These are phyloP conservation scores for Prunus armeniaca DNA, from an alignment of 306 rosid species.

Conservation along the genomic window DNA sequence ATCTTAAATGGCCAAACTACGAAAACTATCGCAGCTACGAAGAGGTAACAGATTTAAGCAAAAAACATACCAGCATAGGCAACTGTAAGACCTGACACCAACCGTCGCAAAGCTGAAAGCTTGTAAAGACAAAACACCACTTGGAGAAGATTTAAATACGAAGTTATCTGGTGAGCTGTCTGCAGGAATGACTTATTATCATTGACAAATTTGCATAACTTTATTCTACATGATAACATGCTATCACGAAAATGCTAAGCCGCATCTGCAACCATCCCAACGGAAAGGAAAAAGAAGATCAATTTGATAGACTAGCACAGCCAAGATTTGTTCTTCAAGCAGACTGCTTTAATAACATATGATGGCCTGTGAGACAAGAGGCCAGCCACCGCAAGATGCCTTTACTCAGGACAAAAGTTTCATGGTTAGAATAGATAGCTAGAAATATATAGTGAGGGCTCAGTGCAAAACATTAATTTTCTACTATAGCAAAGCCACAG, in stretches of 20 bases:
- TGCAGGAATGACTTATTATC: not conserved
- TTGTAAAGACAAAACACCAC: conserved; percentile 62
- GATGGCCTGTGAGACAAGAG: not conserved
- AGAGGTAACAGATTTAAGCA: conserved; percentile 3
- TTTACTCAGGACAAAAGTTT: not conserved
- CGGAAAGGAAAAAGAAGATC: not conserved
- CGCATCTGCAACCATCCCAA: not conserved
- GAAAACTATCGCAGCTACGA: not conserved
- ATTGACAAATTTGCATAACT: too few relatives aligned
- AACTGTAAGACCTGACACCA: conserved; percentile 74
- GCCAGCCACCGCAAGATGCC: not conserved
- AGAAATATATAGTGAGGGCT: not conserved
- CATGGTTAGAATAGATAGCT: not conserved
- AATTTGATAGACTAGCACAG: not conserved
- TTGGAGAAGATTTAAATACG: conserved; percentile 30
- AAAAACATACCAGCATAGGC: conserved; percentile 72
- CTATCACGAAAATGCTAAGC: not conserved
- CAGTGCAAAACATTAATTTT: not conserved
- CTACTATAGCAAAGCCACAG: not conserved
- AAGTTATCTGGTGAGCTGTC: conserved; percentile 4
- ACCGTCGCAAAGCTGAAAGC: conserved; percentile 72
- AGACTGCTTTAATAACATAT: not conserved
- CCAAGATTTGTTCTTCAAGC: not conserved
- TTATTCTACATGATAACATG: too few relatives aligned
- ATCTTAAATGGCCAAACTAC: not conserved